Base-by-base conservation (phyloP, 148 eudicot species). In the Hydrangea macrophylla region DNA sequence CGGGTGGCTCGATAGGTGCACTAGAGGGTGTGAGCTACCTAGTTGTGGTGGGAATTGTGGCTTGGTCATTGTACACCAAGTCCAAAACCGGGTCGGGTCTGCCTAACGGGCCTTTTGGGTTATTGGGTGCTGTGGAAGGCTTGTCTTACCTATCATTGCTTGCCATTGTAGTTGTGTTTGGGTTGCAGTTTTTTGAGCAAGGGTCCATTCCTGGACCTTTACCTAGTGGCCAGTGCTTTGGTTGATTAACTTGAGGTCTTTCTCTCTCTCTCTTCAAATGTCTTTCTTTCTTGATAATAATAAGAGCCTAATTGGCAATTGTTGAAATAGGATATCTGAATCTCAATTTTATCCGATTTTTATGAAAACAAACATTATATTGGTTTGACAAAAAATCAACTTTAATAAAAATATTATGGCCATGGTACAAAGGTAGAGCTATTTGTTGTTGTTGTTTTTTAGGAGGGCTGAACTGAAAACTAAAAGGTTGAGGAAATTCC, bases 101-200 rank as follows among this genome's bases (percentile, higher is more conserved):
- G 24, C 97, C 98, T 1, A 88, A 84, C 22, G 98, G 98, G 32
- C 97, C 97, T 0, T 88, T 85, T 24, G 99, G 99, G 4, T 75
- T 90, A 68, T 71, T 94, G 53, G 99, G 97, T 15, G 99, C 99
- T 0, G 97, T 94, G 33, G 97, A 94, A 80, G 99, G 99, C 0
- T 30, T 94, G n/a, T 90, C 97, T 0, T 94, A 90, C 65, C 71
- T 94, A 69, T 42, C 82, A 0, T 77, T 94, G 83, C 80, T 94
- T 2, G 99, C 87, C 30, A 84, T 94, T 78, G 20, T 88, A 11
- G 81, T 93, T 18, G 96, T 93, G 48, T 93, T 93, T 40, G 99
- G 97, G 10, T 59, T 94, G 66, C 90, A 94, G 70, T 81, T 83
- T 65, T 10, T 80, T 5, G 36, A 94, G 31, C 84, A 83, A 20